These are phyloP conservation scores for Neodidymelliopsis sp. DNA, from an alignment of 2,329 filamentous ascomycete genomes.

Conservation along the genomic window DNA sequence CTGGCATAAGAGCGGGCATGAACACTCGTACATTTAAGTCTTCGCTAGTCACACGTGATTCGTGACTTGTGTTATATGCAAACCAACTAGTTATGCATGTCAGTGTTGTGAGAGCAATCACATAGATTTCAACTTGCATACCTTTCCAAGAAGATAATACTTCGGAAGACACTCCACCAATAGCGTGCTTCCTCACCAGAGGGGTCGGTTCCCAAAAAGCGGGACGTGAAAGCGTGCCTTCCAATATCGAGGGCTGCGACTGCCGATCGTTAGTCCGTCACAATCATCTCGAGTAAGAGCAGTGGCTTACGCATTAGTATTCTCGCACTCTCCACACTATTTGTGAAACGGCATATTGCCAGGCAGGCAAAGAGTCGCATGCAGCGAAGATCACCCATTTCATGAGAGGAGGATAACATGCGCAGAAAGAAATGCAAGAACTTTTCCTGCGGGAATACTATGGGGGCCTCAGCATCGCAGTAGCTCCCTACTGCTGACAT, in stretches of 20 bases:
- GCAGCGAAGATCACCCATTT: neutral
- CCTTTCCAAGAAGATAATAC: conserved; percentile 15
- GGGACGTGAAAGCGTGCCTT: conserved; percentile 4
- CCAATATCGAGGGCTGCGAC: conserved; percentile 11
- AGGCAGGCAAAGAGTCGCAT: conserved; percentile 18
- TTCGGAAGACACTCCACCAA: conserved; percentile 14
- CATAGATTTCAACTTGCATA: neutral
- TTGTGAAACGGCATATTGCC: conserved; percentile 14
- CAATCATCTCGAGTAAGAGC: neutral
- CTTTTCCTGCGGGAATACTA: neutral
- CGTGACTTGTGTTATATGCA: conserved; percentile 12
- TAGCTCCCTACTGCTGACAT: conserved; percentile 20
- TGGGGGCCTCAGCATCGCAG: conserved; percentile 3
- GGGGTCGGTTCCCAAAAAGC: conserved; percentile 1
- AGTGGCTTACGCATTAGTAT: conserved; percentile 8
- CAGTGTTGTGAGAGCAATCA: neutral
- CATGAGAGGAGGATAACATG: conserved; percentile 4
- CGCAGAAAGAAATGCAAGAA: conserved; percentile 10
- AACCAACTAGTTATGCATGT: conserved; percentile 13
- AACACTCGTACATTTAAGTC: conserved; percentile 13
- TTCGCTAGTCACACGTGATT: conserved; percentile 10
- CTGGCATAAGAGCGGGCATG: neutral
- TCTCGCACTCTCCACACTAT: conserved; percentile 9
- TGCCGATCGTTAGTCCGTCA: conserved; percentile 5
- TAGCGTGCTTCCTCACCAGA: conserved; percentile 2